phyloP scores from a whole-genome alignment of 441 rosid genomes.

The Populus tomentosa region DNA sequence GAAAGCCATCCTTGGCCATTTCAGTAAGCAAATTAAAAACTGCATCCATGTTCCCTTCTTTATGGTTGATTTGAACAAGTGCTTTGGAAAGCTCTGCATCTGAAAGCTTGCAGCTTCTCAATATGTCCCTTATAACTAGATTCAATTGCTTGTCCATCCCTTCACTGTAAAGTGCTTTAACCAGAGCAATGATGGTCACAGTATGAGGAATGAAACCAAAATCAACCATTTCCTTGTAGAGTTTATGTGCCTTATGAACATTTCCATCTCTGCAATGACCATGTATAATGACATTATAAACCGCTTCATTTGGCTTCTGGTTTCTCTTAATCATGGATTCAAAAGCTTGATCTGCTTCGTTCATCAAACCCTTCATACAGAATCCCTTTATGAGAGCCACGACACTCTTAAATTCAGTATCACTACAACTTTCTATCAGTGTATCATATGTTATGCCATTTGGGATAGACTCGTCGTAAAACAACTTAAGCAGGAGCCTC shows the following conservation, averaged over 20 bases:
- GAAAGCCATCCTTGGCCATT: slow-evolving; percentile 84
- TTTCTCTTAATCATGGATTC: slow-evolving; percentile 60
- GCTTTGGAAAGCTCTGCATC: slow-evolving; percentile 75
- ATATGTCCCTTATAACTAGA: slow-evolving; percentile 38
- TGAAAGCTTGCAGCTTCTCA: slow-evolving; percentile 70
- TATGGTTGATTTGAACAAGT: slow-evolving; percentile 66
- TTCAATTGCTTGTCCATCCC: slow-evolving; percentile 52
- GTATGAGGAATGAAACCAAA: slow-evolving; percentile 59
- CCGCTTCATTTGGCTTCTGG: slow-evolving; percentile 60
- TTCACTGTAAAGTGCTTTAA: slow-evolving; percentile 48
- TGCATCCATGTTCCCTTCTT: slow-evolving; percentile 82
- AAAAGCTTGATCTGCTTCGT: slow-evolving; percentile 71
- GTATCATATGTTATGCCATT: slow-evolving; percentile 58
- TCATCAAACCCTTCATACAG: slow-evolving; percentile 88
- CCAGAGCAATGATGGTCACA: slow-evolving; percentile 61
- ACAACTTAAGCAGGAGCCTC: slow-evolving; percentile 71
- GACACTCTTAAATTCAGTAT: slow-evolving; percentile 51
- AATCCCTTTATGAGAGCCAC: slow-evolving; percentile 78
- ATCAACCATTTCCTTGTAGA: slow-evolving; percentile 61
- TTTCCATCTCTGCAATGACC: slow-evolving; percentile 73
- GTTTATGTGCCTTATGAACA: slow-evolving; percentile 47
- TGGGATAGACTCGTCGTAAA: slow-evolving; percentile 67
- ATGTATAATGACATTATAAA: slow-evolving; percentile 70
- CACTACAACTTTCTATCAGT: slow-evolving; percentile 57
- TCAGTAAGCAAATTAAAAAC: slow-evolving; percentile 62